These are phyloP conservation scores for Allium sativum DNA, from an alignment of 106 monocot species.

Conservation along the genomic window DNA sequence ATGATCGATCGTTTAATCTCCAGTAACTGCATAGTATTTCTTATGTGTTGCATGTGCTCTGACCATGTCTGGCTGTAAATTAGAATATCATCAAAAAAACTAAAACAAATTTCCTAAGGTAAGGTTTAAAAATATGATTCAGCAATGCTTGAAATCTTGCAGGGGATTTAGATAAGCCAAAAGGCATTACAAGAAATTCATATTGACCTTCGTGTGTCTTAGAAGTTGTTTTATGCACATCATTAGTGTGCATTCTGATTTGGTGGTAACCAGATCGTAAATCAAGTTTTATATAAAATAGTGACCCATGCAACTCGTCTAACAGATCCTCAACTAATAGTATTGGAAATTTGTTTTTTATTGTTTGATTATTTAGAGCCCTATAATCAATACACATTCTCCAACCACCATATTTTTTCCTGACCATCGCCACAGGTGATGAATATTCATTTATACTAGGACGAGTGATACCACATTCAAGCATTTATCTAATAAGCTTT, in stretches of 20 bases:
- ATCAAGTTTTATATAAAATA: too few relatives aligned
- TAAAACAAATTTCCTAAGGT: not conserved
- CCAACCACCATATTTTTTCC: too few relatives aligned
- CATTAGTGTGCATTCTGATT: not conserved
- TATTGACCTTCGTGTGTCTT: not conserved
- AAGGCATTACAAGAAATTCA: too few relatives aligned
- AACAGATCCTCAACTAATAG: too few relatives aligned
- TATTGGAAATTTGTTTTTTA: too few relatives aligned
- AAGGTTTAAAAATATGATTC: not conserved
- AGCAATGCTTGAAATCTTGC: not conserved
- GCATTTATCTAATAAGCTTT: too few relatives aligned
- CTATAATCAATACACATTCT: too few relatives aligned
- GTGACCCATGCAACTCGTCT: too few relatives aligned
- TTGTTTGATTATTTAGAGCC: too few relatives aligned
- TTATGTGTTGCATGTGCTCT: not conserved
- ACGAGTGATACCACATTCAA: too few relatives aligned
- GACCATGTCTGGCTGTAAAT: not conserved
- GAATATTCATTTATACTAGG: too few relatives aligned
- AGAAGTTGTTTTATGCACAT: not conserved
- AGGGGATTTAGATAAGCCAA: not conserved
- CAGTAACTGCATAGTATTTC: not conserved
- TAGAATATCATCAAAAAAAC: not conserved
- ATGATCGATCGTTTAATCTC: too few relatives aligned
- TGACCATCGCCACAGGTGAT: not conserved
- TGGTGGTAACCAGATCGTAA: not conserved